Base-by-base conservation (phyloP, 441 rosid genomes). In the Populus hybrid region DNA sequence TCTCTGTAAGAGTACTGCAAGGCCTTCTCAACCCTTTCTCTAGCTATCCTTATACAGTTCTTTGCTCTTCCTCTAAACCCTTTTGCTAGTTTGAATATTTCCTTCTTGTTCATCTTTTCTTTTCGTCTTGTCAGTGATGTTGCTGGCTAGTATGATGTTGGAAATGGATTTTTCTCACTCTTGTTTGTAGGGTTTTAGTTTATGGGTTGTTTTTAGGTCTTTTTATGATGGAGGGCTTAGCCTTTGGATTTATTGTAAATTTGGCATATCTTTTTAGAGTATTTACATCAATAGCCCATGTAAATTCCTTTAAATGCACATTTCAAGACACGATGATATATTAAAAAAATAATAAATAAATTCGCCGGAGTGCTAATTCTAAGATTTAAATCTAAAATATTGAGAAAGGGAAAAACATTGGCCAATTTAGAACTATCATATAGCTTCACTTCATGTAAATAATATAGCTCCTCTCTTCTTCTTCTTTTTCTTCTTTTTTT, bases 21-120 rank as follows among this genome's bases (percentile, higher is more conserved):
- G 28, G 99, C 99, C 87, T 95, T 92, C 92, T 95, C 99, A 5
- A 95, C 99, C 84, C 99, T 90, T 81, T 91, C 99, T 84, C 99
- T 86, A 5, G 99, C 97, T 61, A 94, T 92, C 78, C 97, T 85
- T 69, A 91, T 94, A 85, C 97, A 95, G 71, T 94, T 95, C 89
- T 95, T 95, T 5, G 99, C 98, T 83, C 98, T 90, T 77, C 99
- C 99, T 75, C 99, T 88, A 84, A 95, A 95, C 11, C 99, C 99
- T 75, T 91, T 92, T 0, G 99, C 98, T 46, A 94, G 86, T 85
- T 91, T 90, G 24, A 94, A 81, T 67, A 94, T 86, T 89, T 89
- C 7, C 84, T 91, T 88, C 88, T 95, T 95, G 90, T 95, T 95
- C 98, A 95, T 93, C 84, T 79, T 83, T 73, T 42, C 61, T 54